These are phyloP conservation scores for Wickerhamomyces sp. DNA, from an alignment of 1,139 yeast genomes.

Conservation along the genomic window DNA sequence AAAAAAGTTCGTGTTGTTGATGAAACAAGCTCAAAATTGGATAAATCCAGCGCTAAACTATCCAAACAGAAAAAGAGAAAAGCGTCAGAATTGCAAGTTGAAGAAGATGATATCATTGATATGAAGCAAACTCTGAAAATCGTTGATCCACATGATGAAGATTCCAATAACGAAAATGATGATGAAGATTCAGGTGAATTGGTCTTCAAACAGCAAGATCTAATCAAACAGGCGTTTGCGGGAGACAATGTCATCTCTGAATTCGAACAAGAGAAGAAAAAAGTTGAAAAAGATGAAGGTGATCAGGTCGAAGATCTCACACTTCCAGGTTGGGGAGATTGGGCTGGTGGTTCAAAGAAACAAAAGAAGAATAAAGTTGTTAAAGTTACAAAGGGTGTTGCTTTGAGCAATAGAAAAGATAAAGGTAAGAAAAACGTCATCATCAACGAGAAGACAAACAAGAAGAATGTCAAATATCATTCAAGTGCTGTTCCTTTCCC, in stretches of 20 bases:
- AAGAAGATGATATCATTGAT: slow-evolving; percentile 42
- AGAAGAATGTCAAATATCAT: slow-evolving; percentile 79
- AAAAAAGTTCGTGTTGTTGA: slow-evolving; percentile 52
- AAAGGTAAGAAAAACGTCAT: slow-evolving; percentile 74
- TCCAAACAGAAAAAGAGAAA: slow-evolving; percentile 38
- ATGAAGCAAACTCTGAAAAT: slow-evolving; percentile 32
- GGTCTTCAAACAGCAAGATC: slow-evolving; percentile 72
- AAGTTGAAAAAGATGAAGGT: slow-evolving; percentile 70
- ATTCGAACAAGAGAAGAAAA: slow-evolving; percentile 68
- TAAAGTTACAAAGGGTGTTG: slow-evolving; percentile 64
- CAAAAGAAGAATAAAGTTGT: slow-evolving; percentile 59
- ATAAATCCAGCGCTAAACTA: slow-evolving; percentile 41
- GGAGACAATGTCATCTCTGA: slow-evolving; percentile 88
- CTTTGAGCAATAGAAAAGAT: slow-evolving; percentile 70
- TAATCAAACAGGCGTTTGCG: slow-evolving; percentile 90
- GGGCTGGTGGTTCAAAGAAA: slow-evolving; percentile 58
- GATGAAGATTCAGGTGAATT: slow-evolving; percentile 28
- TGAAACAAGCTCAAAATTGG: slow-evolving; percentile 46
- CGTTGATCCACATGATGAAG: slow-evolving; percentile 39
- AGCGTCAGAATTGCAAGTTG: slow-evolving; percentile 26
- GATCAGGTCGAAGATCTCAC: slow-evolving; percentile 83
- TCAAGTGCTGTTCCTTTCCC: slow-evolving; percentile 91
- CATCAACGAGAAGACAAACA: slow-evolving; percentile 81
- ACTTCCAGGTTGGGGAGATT: slow-evolving; percentile 93
- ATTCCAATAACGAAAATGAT: slow-evolving; percentile 28